Conservation (phyloP, 2,329 filamentous ascomycete species). For the Cercospora citrullina region DNA sequence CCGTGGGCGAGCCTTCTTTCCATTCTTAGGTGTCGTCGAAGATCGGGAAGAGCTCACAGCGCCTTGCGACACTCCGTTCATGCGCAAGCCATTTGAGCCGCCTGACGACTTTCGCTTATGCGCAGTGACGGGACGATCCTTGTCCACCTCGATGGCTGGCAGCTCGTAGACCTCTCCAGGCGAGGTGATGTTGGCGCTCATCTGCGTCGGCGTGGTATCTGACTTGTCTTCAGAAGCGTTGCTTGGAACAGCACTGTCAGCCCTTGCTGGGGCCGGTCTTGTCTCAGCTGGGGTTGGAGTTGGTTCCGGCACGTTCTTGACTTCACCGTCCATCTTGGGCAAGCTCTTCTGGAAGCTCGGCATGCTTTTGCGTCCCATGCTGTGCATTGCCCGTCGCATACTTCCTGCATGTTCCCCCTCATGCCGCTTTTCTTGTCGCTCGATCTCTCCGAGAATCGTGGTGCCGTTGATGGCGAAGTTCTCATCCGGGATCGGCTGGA, state of each 20-base stretch:
- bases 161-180: constrained; percentile 32
- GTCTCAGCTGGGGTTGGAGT: background rate
- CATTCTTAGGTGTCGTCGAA: constrained; percentile 8
- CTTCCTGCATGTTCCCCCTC: constrained; percentile 44
- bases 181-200: constrained; percentile 9
- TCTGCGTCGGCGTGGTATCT: background rate
- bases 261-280: background rate
- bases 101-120: constrained; percentile 25
- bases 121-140: constrained; percentile 30
- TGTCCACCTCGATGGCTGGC: constrained; percentile 25
- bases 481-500: constrained; percentile 68
- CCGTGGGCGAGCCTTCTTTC: constrained; percentile 30
- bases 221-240: constrained; percentile 3
- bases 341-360: constrained; percentile 30
- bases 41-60: constrained; percentile 8
- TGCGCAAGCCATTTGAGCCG: constrained; percentile 35
- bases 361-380: constrained; percentile 32
- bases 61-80: constrained; percentile 35
- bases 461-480: constrained; percentile 69
- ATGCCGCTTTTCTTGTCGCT: constrained; percentile 54
- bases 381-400: constrained; percentile 44
- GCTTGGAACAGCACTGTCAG: constrained; percentile 10
- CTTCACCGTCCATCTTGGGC: constrained; percentile 27
- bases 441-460: constrained; percentile 68
- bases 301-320: constrained; percentile 8